A percentile compares a stretch with the other conserved stretches of the same genome.
Evolutionary conservation across 805 yeast species (phyloP).

Genomic region (Lachancea kluyveri): DNA sequence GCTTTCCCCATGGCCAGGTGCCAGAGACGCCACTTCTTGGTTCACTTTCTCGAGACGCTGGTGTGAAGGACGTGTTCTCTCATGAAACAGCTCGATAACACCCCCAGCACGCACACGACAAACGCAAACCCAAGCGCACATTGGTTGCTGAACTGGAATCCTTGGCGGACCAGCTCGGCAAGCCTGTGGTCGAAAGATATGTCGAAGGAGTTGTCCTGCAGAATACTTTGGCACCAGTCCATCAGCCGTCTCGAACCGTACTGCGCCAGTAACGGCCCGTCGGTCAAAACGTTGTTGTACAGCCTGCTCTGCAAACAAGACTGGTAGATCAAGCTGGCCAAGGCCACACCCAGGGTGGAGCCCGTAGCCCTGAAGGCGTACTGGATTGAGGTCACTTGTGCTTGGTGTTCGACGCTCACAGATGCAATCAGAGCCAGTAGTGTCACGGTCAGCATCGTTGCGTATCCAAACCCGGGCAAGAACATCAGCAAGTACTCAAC

Average conservation of each 20-base stretch:
- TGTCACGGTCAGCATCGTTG: slow-evolving; percentile 63
- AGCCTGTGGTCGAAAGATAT: slow-evolving; percentile 27
- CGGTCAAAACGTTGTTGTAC: slow-evolving; percentile 11
- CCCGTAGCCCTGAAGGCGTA: slow-evolving; percentile 81
- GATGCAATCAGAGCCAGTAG: slow-evolving; percentile 71
- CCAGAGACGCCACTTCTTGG: no score
- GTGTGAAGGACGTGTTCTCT: slow-evolving; percentile 51
- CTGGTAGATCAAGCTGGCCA: slow-evolving; percentile 63
- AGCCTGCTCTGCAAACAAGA: slow-evolving; percentile 34
- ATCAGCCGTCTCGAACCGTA: slow-evolving; percentile 3
- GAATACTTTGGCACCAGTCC: slow-evolving; percentile 6
- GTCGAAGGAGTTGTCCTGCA: slow-evolving; percentile 7
- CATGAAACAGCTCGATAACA: slow-evolving; percentile 39
- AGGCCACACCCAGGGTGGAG: slow-evolving; percentile 67
- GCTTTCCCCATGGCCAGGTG: no score
- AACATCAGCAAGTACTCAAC: slow-evolving; percentile 40
- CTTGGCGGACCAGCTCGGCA: slow-evolving; percentile 38
- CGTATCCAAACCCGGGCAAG: slow-evolving; percentile 59
- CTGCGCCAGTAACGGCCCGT: slow-evolving; percentile 1
- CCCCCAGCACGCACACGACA: slow-evolving; percentile 37
- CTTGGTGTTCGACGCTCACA: slow-evolving; percentile 63
- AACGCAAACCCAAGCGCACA: slow-evolving; percentile 44
- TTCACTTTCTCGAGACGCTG: slow-evolving; percentile 23
- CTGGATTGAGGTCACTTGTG: slow-evolving; percentile 78
- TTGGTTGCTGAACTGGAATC: slow-evolving; percentile 45